A percentile compares a stretch with the other conserved stretches of the same genome.
phyloP scores from a whole-genome alignment of 352 stramenopile genomes.

The Phytophthora pisi region DNA sequence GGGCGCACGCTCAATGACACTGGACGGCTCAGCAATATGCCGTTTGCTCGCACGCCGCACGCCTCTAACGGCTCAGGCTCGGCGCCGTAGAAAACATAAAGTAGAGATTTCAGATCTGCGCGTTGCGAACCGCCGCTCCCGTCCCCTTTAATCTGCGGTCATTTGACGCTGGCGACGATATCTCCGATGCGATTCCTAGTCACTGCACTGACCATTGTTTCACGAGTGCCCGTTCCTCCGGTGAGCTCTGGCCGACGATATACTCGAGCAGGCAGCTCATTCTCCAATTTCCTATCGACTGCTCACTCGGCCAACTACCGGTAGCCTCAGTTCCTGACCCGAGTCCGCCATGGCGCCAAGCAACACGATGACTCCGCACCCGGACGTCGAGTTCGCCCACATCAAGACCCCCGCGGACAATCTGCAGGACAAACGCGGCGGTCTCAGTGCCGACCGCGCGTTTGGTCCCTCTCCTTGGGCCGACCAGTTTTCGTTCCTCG shows the following conservation, averaged over 20 bases:
- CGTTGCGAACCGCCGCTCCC: conserved; percentile 20
- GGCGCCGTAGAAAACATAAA: background rate
- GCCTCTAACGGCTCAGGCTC: conserved; percentile 7
- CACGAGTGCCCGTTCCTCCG: background rate
- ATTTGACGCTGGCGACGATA: background rate
- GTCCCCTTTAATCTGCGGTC: background rate
- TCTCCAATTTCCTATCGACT: conserved; percentile 24
- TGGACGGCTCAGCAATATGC: conserved; percentile 16
- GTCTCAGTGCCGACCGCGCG: background rate
- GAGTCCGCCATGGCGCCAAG: conserved; percentile 11
- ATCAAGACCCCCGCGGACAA: conserved; percentile 27
- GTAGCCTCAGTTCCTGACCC: background rate
- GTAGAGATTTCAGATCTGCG: conserved; percentile 16
- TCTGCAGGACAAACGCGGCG: conserved; percentile 17
- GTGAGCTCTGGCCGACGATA: background rate
- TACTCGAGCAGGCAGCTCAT: conserved; percentile 9
- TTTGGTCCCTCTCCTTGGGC: conserved; percentile 19
- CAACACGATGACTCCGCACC: conserved; percentile 19
- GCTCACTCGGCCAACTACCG: conserved; percentile 5
- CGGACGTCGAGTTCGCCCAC: conserved; percentile 23
- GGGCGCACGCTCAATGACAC: conserved; percentile 8
- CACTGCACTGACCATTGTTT: conserved; percentile 10
- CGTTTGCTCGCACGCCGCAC: conserved; percentile 5
- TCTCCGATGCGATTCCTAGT: conserved; percentile 1
- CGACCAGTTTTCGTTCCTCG: conserved; percentile 15